Percentiles rank a stretch among this genome's conserved stretches.
Conservation (phyloP, 768 basidiomycete genomes). For the Phylloporus rhodoxanthus region DNA sequence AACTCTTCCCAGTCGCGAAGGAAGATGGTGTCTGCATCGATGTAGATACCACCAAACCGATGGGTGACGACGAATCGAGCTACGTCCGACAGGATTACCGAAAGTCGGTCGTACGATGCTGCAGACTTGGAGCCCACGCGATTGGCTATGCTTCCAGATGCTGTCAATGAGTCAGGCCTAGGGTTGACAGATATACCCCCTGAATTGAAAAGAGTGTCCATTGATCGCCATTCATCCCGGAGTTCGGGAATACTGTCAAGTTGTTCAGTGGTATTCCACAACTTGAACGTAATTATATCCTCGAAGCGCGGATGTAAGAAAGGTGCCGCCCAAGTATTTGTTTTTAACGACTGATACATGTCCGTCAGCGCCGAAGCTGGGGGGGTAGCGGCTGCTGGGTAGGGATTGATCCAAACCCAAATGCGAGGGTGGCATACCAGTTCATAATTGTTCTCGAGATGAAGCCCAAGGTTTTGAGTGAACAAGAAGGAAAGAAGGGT, state of each 20-base stretch:
- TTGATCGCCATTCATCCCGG: conserved; percentile 77
- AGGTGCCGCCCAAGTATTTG: conserved; percentile 91
- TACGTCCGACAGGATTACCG: conserved; percentile 92
- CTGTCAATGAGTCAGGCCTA: not conserved
- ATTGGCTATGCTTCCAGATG: conserved; percentile 21
- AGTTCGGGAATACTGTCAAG: conserved; percentile 72
- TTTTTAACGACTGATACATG: conserved; percentile 66
- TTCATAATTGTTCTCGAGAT: conserved; percentile 40
- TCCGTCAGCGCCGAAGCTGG: conserved; percentile 72
- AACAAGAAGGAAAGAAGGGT: conserved; percentile 88
- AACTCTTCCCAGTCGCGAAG: conserved; percentile 75
- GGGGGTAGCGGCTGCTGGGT: conserved; percentile 58
- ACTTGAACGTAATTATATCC: conserved; percentile 36
- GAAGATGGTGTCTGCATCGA: conserved; percentile 91
- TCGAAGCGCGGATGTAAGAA: not conserved
- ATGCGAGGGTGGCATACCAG: not conserved
- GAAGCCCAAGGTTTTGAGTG: conserved; percentile 84
- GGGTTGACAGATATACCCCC: conserved; percentile 66
- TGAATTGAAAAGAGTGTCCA: conserved; percentile 81
- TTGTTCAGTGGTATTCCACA: conserved; percentile 97
- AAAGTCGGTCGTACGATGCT: conserved; percentile 68
- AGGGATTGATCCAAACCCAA: conserved; percentile 57
- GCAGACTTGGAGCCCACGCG: conserved; percentile 53
- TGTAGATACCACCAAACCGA: conserved; percentile 89
- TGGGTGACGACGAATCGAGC: conserved; percentile 94